Base-by-base conservation (phyloP, 2,329 filamentous ascomycete species). In the Chaetomium strumarium region DNA sequence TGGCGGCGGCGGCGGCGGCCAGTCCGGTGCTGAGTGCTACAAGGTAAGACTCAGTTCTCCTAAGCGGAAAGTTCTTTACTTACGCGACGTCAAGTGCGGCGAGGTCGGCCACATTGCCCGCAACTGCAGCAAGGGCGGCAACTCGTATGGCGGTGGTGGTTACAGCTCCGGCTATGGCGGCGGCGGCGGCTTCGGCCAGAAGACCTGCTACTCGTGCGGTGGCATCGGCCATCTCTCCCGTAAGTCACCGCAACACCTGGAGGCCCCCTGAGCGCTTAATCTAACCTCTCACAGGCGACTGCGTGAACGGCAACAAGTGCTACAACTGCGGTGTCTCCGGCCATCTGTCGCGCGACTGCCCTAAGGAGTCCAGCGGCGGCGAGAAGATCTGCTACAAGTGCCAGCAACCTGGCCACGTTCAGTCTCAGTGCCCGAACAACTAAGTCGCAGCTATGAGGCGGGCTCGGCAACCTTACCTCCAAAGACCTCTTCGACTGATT, bases 381-480 rank as follows among this genome's bases (percentile, higher is more conserved):
- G 92, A 97, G 81, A 92, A 95, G 72, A 90, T 96, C 70, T 99
- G 93, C 86, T 99, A 99, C 83, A 95, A 95, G 80, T 97, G 82
- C 80, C 81, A 85, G 74, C 80, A 84, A 73, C 69, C 78, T 62
- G 91, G 92, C 64, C 92, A 96, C 76, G 86, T 97, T 70, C 92
- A 96, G 83, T 84, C 88, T 64, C 83, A 88, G 66, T 99, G 93
- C 85, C 89, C 92, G 67, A 90, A 87, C 79, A 88, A 86, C 71
- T 78, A 77, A 73, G 63, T 57, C 46, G 51, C 46, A 41, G 57
- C 44, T 42, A 44, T 49, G 53, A 55, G 49, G 43, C 47, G 58
- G 47, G 51, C 53, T 49, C 43, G 46, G 56, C 24, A 24, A 24
- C 24, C 24, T 51, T 57, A 49, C 55, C 53, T 55, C 52, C 41